These are phyloP conservation scores for Phytopythium sindhum DNA, from an alignment of 352 stramenopile genomes.

Conservation along the genomic window DNA sequence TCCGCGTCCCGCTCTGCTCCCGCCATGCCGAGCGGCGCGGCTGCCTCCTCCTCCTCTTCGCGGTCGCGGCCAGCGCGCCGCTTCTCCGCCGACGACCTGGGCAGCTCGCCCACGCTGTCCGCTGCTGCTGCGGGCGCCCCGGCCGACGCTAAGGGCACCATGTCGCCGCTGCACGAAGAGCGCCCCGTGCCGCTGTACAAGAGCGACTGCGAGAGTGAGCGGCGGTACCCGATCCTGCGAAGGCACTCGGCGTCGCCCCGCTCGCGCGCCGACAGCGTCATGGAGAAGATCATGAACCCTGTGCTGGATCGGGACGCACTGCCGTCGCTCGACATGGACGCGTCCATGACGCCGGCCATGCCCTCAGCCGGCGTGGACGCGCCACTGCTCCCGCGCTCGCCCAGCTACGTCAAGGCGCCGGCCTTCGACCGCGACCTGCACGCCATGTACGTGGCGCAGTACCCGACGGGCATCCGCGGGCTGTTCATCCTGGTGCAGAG, in stretches of 20 bases:
- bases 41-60: conserved; percentile 10
- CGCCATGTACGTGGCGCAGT: conserved; percentile 71
- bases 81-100: conserved; percentile 5
- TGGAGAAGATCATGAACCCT: conserved; percentile 77
- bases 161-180: not conserved
- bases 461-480: conserved; percentile 46
- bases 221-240: not conserved
- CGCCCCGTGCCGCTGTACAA: not conserved
- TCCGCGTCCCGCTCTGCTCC: not conserved
- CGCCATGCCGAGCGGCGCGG: conserved; percentile 1
- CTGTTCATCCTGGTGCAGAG: conserved; percentile 74
- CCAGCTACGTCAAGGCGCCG: conserved; percentile 44
- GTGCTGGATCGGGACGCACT: conserved; percentile 51
- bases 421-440: conserved; percentile 72
- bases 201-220: not conserved
- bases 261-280: conserved; percentile 52
- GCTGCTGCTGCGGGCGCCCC: not conserved
- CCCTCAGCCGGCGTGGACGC: not conserved
- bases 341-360: not conserved
- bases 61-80: conserved; percentile 2
- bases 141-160: not conserved
- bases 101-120: conserved; percentile 13
- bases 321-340: not conserved
- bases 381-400: conserved; percentile 8
- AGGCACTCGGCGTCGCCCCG: conserved; percentile 20